Conservation (phyloP, 2,329 filamentous ascomycete species). For the Talaromyces pinophilus region DNA sequence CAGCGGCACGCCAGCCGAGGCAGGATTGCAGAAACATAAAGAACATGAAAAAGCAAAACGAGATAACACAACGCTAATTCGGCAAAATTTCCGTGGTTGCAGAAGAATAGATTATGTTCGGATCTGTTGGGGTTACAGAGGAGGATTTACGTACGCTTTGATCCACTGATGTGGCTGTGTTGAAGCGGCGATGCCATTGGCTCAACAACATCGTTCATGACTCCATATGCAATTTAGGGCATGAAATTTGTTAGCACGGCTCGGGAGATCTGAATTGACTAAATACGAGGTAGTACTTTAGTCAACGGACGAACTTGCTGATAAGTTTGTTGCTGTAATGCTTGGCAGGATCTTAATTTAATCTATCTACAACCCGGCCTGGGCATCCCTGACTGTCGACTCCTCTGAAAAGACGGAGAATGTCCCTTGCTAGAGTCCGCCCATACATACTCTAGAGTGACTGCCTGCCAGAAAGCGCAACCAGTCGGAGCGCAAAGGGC, state of each 20-base stretch:
- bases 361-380: background rate
- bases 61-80: background rate
- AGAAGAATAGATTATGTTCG: background rate
- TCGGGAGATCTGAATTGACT: slow-evolving; percentile 6
- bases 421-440: slow-evolving; percentile 1
- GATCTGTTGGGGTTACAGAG: background rate
- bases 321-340: slow-evolving; percentile 1
- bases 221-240: background rate
- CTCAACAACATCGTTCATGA: background rate
- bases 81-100: slow-evolving; percentile 13
- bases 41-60: background rate
- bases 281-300: background rate
- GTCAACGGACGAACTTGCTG: slow-evolving; percentile 6
- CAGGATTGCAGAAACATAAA: background rate
- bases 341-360: slow-evolving; percentile 4
- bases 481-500: background rate
- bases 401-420: background rate
- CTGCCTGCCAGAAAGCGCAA: background rate
- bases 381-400: background rate
- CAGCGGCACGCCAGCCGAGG: slow-evolving; percentile 4
- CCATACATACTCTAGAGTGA: background rate
- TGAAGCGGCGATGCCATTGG: slow-evolving; percentile 16
- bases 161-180: slow-evolving; percentile 23
- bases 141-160: slow-evolving; percentile 19
- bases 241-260: background rate